Evolutionary conservation across 1,139 yeast genomes (phyloP).

Genomic region (Pichiaceae sp.): DNA sequence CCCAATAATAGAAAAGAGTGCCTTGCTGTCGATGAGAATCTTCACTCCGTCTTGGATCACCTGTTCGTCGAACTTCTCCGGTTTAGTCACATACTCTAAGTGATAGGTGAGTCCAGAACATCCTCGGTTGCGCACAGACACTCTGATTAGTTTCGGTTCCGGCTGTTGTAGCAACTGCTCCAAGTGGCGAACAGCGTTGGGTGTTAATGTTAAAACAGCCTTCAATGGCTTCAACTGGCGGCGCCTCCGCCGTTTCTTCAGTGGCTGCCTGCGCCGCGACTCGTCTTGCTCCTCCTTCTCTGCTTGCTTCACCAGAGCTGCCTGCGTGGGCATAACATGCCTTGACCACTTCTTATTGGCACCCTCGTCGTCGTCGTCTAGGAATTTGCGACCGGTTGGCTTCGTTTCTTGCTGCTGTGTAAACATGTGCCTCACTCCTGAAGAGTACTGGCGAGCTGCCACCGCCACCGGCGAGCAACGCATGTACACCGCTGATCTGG

Average conservation of each 20-base stretch:
- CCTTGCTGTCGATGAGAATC: conserved; percentile 90
- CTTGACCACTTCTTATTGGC: conserved; percentile 16
- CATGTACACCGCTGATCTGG: too few relatives aligned
- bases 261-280: conserved; percentile 4
- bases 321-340: conserved; percentile 14
- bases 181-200: conserved; percentile 68
- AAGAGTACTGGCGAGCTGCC: too few relatives aligned
- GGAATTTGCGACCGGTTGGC: not conserved
- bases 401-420: conserved; percentile 4
- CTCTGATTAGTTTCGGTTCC: conserved; percentile 78
- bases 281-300: conserved; percentile 1
- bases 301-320: conserved; percentile 1
- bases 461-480: too few relatives aligned
- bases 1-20: conserved; percentile 89
- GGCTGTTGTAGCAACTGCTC: conserved; percentile 65
- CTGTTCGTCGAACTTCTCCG: conserved; percentile 90
- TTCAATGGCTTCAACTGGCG: conserved; percentile 76
- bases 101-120: conserved; percentile 93
- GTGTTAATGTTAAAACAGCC: conserved; percentile 75
- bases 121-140: conserved; percentile 93
- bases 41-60: conserved; percentile 91
- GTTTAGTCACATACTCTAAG: conserved; percentile 78
- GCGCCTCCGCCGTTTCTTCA: conserved; percentile 43
- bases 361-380: not conserved
- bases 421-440: conserved; percentile 2